Percentiles rank a stretch among this genome's conserved stretches.
phyloP scores from a whole-genome alignment of 1,284 basidiomycete genomes.

The Cystobasidium sp. region DNA sequence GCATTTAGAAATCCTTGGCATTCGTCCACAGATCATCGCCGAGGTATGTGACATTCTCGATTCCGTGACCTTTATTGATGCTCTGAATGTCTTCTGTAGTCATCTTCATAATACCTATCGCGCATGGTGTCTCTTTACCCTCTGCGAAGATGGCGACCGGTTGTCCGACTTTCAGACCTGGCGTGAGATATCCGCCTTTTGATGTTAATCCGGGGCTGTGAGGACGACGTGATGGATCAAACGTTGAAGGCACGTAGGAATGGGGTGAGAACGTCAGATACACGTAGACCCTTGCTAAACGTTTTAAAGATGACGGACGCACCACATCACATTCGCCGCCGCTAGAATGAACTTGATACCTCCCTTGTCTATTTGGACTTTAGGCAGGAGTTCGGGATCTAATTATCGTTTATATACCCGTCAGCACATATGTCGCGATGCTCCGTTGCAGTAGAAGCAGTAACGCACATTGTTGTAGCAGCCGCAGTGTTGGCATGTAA shows the following conservation, averaged over 20 bases:
- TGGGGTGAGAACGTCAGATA: too few species aligned
- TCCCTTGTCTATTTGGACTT: constrained; percentile 89
- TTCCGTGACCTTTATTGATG: constrained; percentile 86
- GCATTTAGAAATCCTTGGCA: constrained; percentile 62
- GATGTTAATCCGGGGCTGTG: constrained; percentile 82
- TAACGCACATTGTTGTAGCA: constrained; percentile 85
- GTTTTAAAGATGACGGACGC: constrained; percentile 7
- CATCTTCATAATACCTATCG: constrained; percentile 81
- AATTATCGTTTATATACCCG: constrained; percentile 16
- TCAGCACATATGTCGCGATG: background rate
- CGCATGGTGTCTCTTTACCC: constrained; percentile 93
- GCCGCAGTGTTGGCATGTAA: constrained; percentile 80
- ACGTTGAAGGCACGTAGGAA: background rate
- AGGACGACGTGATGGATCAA: constrained; percentile 8
- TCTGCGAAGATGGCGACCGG: constrained; percentile 89
- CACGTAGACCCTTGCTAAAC: too few species aligned
- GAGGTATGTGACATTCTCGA: constrained; percentile 81
- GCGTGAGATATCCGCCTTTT: constrained; percentile 82
- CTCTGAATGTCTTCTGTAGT: constrained; percentile 85
- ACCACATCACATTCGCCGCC: constrained; percentile 61
- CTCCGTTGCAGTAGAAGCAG: constrained; percentile 23
- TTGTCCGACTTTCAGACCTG: constrained; percentile 69
- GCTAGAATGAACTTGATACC: constrained; percentile 96
- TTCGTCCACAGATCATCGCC: constrained; percentile 90
- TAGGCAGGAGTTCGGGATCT: constrained; percentile 90